These are phyloP conservation scores for Sinapis alba DNA, from an alignment of 441 rosid genomes.

Conservation along the genomic window DNA sequence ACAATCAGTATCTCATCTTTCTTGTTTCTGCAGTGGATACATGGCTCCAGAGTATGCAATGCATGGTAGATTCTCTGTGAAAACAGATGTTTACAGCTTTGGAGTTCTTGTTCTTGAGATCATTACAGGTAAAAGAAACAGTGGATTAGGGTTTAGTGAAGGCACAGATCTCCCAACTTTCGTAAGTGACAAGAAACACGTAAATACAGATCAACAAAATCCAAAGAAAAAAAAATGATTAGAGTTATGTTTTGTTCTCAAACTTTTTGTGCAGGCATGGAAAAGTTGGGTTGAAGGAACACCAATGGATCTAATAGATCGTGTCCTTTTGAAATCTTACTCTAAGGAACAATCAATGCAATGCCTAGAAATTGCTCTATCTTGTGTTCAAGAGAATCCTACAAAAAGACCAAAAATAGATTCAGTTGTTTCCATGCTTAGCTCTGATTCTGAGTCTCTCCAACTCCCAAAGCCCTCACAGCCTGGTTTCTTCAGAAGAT, in stretches of 20 bases:
- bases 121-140: constrained; percentile 31
- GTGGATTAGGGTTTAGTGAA: constrained; percentile 13
- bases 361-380: constrained; percentile 43
- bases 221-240: not conserved
- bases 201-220: not conserved
- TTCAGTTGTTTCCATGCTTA: constrained; percentile 46
- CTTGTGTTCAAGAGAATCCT: constrained; percentile 54
- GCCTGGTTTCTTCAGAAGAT: constrained; percentile 30
- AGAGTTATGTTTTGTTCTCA: not conserved
- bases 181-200: constrained; percentile 26
- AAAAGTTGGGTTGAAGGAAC: constrained; percentile 27
- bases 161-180: constrained; percentile 26
- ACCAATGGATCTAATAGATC: constrained; percentile 43
- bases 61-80: constrained; percentile 17
- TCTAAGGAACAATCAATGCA: constrained; percentile 36
- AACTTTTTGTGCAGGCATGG: constrained; percentile 20
- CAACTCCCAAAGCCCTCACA: constrained; percentile 41
- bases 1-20: not conserved
- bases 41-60: constrained; percentile 41
- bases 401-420: constrained; percentile 48
- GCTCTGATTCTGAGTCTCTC: constrained; percentile 43
- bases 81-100: constrained; percentile 35
- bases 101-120: constrained; percentile 36
- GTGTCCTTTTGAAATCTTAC: constrained; percentile 21
- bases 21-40: constrained; percentile 19